Percentiles rank a stretch among this genome's conserved stretches.
Conservation (phyloP, 371 early-diverging fungal genomes). For the Mortierella sp. region DNA sequence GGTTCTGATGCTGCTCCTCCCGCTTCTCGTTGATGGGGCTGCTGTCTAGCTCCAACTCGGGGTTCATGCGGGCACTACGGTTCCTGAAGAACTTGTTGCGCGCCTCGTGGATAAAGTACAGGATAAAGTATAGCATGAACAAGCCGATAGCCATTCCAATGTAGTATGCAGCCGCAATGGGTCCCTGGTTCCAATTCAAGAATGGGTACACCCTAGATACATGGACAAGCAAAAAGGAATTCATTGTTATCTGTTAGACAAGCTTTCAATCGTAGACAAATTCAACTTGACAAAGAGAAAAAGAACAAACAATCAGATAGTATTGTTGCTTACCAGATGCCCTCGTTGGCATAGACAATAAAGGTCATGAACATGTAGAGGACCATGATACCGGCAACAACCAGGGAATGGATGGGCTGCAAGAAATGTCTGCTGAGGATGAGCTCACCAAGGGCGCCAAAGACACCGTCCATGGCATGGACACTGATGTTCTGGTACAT, state of each 20-base stretch:
- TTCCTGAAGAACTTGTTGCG: conserved; percentile 38
- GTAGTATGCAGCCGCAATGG: conserved; percentile 61
- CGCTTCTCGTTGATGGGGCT: conserved; percentile 4
- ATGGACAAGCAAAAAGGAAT: not conserved
- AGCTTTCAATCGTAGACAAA: not conserved
- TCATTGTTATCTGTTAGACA: not conserved
- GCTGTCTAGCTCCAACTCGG: conserved; percentile 23
- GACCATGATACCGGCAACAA: conserved; percentile 59
- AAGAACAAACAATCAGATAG: not conserved
- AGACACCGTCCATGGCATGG: conserved; percentile 65
- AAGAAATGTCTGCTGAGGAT: conserved; percentile 63
- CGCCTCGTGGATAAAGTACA: conserved; percentile 59
- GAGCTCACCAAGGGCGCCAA: conserved; percentile 64
- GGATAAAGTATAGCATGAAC: conserved; percentile 60
- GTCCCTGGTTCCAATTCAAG: conserved; percentile 64
- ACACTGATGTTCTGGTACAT: conserved; percentile 64
- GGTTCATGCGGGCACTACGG: conserved; percentile 25
- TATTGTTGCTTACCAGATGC: conserved; percentile 51
- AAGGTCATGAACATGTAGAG: conserved; percentile 67
- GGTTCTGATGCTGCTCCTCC: not conserved
- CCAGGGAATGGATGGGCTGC: conserved; percentile 58
- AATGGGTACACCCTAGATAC: conserved; percentile 62
- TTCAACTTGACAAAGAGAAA: not conserved
- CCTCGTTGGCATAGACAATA: conserved; percentile 62
- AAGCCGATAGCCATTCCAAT: conserved; percentile 57